These are phyloP conservation scores for Naematelia aurantialba DNA, from an alignment of 768 basidiomycete genomes.

Conservation along the genomic window DNA sequence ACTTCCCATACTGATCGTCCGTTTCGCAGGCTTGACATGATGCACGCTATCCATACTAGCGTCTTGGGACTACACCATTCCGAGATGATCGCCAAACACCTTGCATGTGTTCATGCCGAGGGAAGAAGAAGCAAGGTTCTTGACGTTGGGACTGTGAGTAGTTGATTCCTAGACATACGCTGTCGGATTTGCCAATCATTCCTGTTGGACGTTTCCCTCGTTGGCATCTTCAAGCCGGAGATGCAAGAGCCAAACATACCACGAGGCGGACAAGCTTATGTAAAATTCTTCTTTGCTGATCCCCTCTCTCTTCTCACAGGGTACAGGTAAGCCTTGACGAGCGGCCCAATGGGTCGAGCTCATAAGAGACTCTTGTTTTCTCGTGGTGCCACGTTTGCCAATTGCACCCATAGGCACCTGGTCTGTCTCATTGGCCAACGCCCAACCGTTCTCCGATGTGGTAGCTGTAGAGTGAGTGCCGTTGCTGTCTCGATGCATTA, in stretches of 20 bases:
- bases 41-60: constrained; percentile 14
- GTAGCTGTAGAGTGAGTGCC: constrained; percentile 36
- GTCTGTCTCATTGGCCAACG: constrained; percentile 28
- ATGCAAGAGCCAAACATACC: background rate
- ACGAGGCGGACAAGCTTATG: background rate
- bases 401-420: constrained; percentile 26
- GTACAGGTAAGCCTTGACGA: constrained; percentile 17
- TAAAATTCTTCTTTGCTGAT: constrained; percentile 1
- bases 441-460: constrained; percentile 31
- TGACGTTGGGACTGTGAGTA: constrained; percentile 41
- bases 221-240: background rate
- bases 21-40: constrained; percentile 13
- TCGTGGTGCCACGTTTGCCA: too few species aligned
- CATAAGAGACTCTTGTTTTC: too few species aligned
- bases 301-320: constrained; percentile 8
- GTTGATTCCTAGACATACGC: background rate
- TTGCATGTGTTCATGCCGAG: constrained; percentile 20
- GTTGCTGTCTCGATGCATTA: background rate
- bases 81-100: constrained; percentile 16
- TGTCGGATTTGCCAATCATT: background rate
- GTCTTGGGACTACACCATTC: constrained; percentile 23
- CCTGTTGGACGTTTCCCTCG: background rate
- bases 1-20: background rate
- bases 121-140: constrained; percentile 34
- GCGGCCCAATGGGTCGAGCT: background rate